Percentiles rank a stretch among this genome's conserved stretches.
Conservation (phyloP, 2,329 filamentous ascomycete genomes). For the Fusarium luffae region DNA sequence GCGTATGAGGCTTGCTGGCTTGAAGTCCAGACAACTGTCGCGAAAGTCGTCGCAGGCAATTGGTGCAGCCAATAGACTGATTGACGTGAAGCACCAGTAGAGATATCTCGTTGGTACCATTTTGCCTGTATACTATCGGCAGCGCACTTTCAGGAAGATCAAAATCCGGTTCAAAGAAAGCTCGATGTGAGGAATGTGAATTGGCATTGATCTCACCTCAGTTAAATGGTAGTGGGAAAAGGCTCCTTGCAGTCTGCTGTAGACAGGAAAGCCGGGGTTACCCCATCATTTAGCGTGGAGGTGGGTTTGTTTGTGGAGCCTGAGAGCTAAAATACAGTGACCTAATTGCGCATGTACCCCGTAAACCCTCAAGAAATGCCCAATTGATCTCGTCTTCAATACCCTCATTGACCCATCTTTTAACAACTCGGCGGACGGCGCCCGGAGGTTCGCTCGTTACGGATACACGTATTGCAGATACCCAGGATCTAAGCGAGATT, state of each 20-base stretch:
- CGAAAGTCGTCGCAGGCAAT: constrained; percentile 1
- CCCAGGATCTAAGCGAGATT: neutral
- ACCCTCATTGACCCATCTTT: neutral
- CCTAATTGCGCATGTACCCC: too few species aligned
- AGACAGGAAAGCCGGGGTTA: too few species aligned
- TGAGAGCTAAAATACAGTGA: too few species aligned
- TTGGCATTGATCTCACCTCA: too few species aligned
- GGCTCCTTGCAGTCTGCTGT: too few species aligned
- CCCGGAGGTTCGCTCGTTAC: neutral
- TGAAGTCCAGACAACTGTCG: neutral
- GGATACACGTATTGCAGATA: neutral
- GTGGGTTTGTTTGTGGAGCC: too few species aligned
- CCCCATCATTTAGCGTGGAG: too few species aligned
- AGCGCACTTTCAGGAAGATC: too few species aligned
- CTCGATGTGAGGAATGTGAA: too few species aligned
- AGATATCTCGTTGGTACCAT: neutral
- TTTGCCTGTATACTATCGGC: too few species aligned
- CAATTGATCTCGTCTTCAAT: neutral
- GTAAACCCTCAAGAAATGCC: neutral
- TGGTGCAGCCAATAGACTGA: neutral
- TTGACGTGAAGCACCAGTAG: neutral
- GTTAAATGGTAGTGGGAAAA: too few species aligned
- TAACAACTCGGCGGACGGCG: neutral
- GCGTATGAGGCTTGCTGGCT: neutral
- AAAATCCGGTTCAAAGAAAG: too few species aligned